Evolutionary conservation across 805 yeast species (phyloP), one percentile per base, ranked within the genome.

Genomic region (Pichia manshurica): DNA sequence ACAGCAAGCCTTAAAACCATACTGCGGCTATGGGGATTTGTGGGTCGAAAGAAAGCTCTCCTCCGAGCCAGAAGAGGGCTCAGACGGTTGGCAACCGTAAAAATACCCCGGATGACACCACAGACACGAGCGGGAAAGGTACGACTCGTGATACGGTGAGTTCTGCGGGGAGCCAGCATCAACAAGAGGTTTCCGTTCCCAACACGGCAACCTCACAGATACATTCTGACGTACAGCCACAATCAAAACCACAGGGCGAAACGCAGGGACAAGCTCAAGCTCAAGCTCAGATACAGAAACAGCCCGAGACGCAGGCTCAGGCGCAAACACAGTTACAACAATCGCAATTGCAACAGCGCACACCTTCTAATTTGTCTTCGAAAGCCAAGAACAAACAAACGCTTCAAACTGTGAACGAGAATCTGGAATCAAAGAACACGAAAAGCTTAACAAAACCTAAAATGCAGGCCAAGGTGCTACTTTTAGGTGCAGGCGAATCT

Each of bases 401-500:
- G 9, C 34, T 49, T 13, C 47, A 48, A 16, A 49, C 52, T 6
- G 44, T 49, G 12, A 22, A 20, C 6, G 52, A 49, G 31, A 45
- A 45, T 39, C 39, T 42, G 17, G 49, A 45, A 33, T 36, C 44
- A 5, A 31, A 47, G 10, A 15, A 31, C 15, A 12, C 32, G 17
- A 35, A 15, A 10, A 8, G 29, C 29, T 25, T 25, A 10, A 25
- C 29, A 10, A 43, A 39, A 41, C 34, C 42, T 55, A 15, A 67
- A 63, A 51, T 68, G 52, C 86, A 79, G 49, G 79, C 82, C 46
- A 89, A 89, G 62, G 81, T 90, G 41, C 70, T 90, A 33, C 70
- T 90, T 31, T 66, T 85, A 42, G 93, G 99, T 5, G 85, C 96
- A 0, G 99, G 98, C 15, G 95, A 85, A 60, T 74, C 82, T 52